phyloP scores from a whole-genome alignment of 225 moss, liverwort and hornwort species.

The Polytrichum formosum region DNA sequence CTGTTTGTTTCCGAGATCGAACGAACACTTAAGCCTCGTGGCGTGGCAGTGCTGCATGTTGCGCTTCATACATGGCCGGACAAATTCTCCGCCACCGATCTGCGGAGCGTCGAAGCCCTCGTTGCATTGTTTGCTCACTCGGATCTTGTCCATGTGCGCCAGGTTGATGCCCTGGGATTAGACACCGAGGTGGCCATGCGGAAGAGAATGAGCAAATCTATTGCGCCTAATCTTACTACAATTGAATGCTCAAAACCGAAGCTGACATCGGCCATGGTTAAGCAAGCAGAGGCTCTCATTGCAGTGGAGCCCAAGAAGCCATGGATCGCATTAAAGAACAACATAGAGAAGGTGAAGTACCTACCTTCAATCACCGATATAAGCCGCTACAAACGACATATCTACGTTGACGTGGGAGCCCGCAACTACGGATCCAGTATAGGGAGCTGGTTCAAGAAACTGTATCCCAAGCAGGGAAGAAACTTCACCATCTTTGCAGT shows the following conservation, averaged over 20 bases:
- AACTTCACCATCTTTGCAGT: slow-evolving; percentile 44
- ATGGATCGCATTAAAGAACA: slow-evolving; percentile 43
- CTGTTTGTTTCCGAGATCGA: slow-evolving; percentile 50
- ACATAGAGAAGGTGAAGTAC: slow-evolving; percentile 33
- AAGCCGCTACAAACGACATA: slow-evolving; percentile 20
- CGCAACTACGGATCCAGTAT: slow-evolving; percentile 47
- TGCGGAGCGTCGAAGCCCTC: slow-evolving; percentile 37
- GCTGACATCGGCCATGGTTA: slow-evolving; percentile 7
- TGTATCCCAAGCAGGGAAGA: slow-evolving; percentile 38
- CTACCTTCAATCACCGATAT: slow-evolving; percentile 26
- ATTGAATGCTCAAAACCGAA: slow-evolving; percentile 14
- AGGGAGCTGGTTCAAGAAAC: slow-evolving; percentile 52
- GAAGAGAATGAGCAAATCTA: slow-evolving; percentile 11
- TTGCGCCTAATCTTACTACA: not conserved
- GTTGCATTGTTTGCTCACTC: slow-evolving; percentile 32
- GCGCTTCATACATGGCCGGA: slow-evolving; percentile 31
- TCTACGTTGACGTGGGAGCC: slow-evolving; percentile 54
- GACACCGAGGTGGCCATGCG: slow-evolving; percentile 49
- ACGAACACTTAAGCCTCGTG: slow-evolving; percentile 43
- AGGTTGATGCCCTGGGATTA: slow-evolving; percentile 43
- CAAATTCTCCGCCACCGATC: slow-evolving; percentile 38
- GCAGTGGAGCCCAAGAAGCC: slow-evolving; percentile 44
- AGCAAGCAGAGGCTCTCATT: slow-evolving; percentile 36
- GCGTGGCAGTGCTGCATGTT: slow-evolving; percentile 39
- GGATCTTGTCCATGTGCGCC: slow-evolving; percentile 29